Conservation (phyloP, 306 rosid species). For the Vigna nakashimae region DNA sequence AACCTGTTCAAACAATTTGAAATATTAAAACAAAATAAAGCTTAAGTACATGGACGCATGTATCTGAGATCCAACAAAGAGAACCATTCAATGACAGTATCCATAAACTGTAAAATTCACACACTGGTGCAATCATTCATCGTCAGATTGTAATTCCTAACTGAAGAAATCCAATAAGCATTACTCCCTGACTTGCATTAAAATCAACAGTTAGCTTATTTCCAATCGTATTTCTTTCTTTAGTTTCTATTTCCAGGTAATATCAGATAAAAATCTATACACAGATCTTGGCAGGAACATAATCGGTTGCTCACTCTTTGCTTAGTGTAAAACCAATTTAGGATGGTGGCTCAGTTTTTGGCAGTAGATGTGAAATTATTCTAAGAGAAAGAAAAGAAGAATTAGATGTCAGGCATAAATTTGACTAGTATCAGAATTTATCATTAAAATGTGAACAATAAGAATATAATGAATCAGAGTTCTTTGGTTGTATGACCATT, state of each 20-base stretch:
- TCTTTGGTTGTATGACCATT: neutral
- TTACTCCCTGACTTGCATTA: neutral
- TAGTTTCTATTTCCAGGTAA: neutral
- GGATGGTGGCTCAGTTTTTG: neutral
- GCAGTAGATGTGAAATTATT: neutral
- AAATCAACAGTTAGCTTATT: neutral
- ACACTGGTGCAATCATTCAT: neutral
- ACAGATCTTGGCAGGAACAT: neutral
- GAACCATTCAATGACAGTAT: neutral
- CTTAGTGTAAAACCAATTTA: neutral
- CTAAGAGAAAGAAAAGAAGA: neutral
- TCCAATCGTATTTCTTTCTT: neutral
- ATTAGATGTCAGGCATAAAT: neutral
- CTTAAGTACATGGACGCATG: neutral
- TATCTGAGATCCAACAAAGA: neutral
- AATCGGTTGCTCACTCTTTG: neutral
- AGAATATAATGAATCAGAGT: neutral
- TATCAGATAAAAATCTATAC: neutral
- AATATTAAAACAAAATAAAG: slow-evolving; percentile 9
- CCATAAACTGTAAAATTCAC: slow-evolving; percentile 18
- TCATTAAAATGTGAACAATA: neutral
- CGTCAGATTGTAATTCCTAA: neutral
- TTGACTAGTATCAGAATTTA: neutral
- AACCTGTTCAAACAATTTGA: slow-evolving; percentile 55
- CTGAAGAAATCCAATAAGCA: neutral